These are phyloP conservation scores for Backusella liffmaniae DNA, from an alignment of 192 early-diverging fungal genomes.

Conservation along the genomic window DNA sequence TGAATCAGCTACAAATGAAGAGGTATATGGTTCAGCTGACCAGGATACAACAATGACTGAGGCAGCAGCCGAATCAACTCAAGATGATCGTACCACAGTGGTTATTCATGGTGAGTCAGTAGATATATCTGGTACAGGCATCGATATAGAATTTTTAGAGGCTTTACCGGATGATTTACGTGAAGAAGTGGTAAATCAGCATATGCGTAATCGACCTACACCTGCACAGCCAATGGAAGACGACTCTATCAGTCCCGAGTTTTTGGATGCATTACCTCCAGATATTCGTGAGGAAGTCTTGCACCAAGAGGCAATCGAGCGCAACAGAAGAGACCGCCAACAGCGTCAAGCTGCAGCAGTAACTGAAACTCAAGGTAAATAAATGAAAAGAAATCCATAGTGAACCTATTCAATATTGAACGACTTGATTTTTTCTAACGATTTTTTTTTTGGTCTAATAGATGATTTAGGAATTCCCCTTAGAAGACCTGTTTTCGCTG, in stretches of 20 bases:
- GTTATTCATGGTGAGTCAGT: slow-evolving; percentile 77
- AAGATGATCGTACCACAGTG: slow-evolving; percentile 54
- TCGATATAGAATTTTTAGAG: slow-evolving; percentile 90
- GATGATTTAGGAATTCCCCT: background rate
- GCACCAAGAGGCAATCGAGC: slow-evolving; percentile 69
- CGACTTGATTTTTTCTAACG: background rate
- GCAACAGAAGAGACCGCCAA: slow-evolving; percentile 62
- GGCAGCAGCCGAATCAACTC: slow-evolving; percentile 13
- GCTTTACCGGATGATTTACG: slow-evolving; percentile 95
- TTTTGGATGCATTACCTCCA: slow-evolving; percentile 87
- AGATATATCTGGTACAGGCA: slow-evolving; percentile 92
- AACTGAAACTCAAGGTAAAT: background rate
- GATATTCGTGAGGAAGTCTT: slow-evolving; percentile 91
- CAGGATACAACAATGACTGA: slow-evolving; percentile 1
- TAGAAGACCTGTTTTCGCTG: slow-evolving; percentile 9
- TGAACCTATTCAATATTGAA: background rate
- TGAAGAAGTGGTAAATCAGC: slow-evolving; percentile 87
- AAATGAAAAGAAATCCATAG: background rate
- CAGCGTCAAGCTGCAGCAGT: slow-evolving; percentile 35
- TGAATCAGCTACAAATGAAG: background rate
- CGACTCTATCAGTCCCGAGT: slow-evolving; percentile 70
- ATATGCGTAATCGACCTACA: slow-evolving; percentile 46
- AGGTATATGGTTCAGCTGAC: background rate
- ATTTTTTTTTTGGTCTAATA: background rate
- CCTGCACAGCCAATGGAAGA: slow-evolving; percentile 31